Conservation (phyloP, 2,329 filamentous ascomycete genomes). For the Verticillium nubilum region DNA sequence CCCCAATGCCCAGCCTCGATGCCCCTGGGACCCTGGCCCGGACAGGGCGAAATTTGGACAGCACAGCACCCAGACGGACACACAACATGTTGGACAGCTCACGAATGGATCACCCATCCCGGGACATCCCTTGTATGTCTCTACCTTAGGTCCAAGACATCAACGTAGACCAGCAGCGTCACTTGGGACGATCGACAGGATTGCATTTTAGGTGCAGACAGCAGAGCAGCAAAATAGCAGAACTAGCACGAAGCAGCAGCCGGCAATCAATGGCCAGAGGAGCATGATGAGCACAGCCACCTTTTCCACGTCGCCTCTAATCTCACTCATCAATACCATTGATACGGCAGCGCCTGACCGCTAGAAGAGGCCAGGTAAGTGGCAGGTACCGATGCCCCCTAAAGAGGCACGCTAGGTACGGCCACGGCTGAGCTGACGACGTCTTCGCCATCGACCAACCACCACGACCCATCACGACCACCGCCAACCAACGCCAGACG, state of each 20-base stretch:
- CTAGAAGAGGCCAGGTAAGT: background rate
- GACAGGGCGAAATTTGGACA: background rate
- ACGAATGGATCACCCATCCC: background rate
- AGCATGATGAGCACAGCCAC: conserved; percentile 25
- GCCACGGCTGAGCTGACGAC: background rate
- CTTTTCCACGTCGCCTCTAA: conserved; percentile 17
- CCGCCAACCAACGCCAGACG: background rate
- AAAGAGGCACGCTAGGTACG: background rate
- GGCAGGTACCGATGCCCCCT: too few relatives aligned
- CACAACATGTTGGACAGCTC: background rate
- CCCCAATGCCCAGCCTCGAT: too few relatives aligned
- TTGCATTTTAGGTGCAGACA: too few relatives aligned
- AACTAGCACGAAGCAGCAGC: too few relatives aligned
- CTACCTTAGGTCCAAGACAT: background rate
- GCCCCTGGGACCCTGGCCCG: background rate
- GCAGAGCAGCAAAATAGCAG: too few relatives aligned
- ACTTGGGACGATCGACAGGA: background rate
- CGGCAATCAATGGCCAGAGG: conserved; percentile 12
- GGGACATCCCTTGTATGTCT: background rate
- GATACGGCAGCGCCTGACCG: background rate
- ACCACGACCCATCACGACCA: background rate
- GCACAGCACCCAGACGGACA: too few relatives aligned
- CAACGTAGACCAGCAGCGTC: background rate
- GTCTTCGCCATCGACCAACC: background rate
- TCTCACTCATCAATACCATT: conserved; percentile 17